These are phyloP conservation scores for Trametes sp. DNA, from an alignment of 1,284 basidiomycete genomes.

Conservation along the genomic window DNA sequence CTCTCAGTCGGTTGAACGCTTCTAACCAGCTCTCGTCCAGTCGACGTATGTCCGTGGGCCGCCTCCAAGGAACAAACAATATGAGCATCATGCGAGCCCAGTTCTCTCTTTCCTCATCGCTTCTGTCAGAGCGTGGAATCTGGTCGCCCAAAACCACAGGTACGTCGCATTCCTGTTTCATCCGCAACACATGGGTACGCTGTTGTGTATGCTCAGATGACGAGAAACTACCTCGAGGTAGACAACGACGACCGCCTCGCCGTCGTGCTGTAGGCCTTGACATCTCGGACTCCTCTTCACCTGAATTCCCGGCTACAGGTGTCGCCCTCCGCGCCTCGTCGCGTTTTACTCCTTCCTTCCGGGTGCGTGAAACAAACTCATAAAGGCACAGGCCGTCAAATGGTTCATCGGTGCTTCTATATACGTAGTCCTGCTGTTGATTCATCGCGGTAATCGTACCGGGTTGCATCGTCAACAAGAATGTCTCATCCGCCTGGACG, in stretches of 20 bases:
- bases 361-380: neutral
- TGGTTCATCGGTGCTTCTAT: neutral
- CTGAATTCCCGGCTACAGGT: too few species aligned
- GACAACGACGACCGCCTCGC: too few species aligned
- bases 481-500: neutral
- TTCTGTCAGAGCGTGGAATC: neutral
- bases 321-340: neutral
- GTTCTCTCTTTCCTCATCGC: neutral
- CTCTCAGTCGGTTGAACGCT: neutral
- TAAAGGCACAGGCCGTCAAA: neutral
- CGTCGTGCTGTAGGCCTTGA: too few species aligned
- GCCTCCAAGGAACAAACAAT: conserved; percentile 12
- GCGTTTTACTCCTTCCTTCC: neutral
- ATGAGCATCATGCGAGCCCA: conserved; percentile 3
- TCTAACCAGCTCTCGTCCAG: neutral
- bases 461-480: neutral
- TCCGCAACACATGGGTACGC: neutral
- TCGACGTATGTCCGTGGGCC: neutral
- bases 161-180: neutral
- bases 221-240: too few species aligned
- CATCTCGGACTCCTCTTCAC: too few species aligned
- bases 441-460: conserved; percentile 1
- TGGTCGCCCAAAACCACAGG: conserved; percentile 6
- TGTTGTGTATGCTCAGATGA: neutral
- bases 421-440: conserved; percentile 10